A percentile compares a stretch with the other conserved stretches of the same genome.
Conservation (phyloP, 495 filamentous ascomycete species). For the Friedmanniomyces simplex region DNA sequence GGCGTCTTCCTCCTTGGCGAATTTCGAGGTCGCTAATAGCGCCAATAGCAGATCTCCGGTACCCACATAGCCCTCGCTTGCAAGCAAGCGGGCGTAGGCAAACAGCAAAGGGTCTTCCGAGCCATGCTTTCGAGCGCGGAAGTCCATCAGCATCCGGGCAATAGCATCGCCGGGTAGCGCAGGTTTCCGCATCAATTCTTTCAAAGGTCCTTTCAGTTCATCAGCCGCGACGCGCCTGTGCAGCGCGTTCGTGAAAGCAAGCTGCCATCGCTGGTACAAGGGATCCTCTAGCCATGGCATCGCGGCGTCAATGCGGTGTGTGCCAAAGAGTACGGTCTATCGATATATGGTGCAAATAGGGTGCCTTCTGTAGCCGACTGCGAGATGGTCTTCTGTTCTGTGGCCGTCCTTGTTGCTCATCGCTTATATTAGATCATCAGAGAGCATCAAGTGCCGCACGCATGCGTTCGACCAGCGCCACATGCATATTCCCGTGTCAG, state of each 20-base stretch:
- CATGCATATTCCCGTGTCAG: too few relatives aligned
- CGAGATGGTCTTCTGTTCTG: too few relatives aligned
- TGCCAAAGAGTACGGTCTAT: too few relatives aligned
- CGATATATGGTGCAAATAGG: too few relatives aligned
- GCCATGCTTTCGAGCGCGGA: not conserved
- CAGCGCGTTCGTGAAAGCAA: conserved; percentile 10
- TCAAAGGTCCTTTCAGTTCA: not conserved
- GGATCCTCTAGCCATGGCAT: conserved; percentile 11
- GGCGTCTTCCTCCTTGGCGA: not conserved
- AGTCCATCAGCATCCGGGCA: conserved; percentile 10
- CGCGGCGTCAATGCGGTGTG: too few relatives aligned
- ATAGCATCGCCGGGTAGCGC: not conserved
- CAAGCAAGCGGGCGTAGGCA: conserved; percentile 1
- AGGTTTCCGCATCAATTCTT: not conserved
- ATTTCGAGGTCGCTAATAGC: not conserved
- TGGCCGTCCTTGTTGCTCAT: too few relatives aligned
- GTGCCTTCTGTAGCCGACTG: too few relatives aligned
- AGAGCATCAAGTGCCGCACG: too few relatives aligned
- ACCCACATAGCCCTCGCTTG: not conserved
- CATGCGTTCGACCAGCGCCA: too few relatives aligned
- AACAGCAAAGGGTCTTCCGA: conserved; percentile 15
- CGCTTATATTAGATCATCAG: too few relatives aligned
- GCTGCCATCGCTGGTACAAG: conserved; percentile 5
- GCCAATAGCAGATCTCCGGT: conserved; percentile 1
- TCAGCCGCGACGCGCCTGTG: conserved; percentile 7